Percentiles rank a stretch among this genome's conserved stretches.
Evolutionary conservation across 495 filamentous ascomycete genomes (phyloP).

Genomic region (Xylaria longipes): DNA sequence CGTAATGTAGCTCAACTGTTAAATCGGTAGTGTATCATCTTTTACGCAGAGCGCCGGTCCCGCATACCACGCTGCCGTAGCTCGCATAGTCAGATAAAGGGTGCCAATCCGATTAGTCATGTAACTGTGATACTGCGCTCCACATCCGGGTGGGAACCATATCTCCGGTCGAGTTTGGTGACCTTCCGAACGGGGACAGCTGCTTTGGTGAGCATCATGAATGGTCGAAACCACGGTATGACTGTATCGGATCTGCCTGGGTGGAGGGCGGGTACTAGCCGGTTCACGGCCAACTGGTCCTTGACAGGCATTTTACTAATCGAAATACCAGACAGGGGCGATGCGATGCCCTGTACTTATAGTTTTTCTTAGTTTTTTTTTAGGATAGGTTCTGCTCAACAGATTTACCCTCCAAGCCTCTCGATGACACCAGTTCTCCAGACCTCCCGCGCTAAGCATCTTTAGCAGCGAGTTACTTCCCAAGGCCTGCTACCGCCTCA

Average conservation of each 20-base stretch:
- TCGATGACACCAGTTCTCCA: background rate
- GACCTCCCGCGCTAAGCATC: background rate
- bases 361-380: too few relatives aligned
- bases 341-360: background rate
- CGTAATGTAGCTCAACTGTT: background rate
- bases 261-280: background rate
- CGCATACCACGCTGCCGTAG: background rate
- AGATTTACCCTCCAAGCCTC: background rate
- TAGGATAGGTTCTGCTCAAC: background rate
- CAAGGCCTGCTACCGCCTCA: background rate
- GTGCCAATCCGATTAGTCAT: background rate
- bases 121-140: background rate
- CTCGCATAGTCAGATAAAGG: background rate
- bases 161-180: background rate
- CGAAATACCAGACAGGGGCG: background rate
- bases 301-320: slow-evolving; percentile 10
- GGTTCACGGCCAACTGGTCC: background rate
- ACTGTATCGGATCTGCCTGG: background rate
- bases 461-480: background rate
- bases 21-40: background rate
- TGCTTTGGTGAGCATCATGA: background rate
- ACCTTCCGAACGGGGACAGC: slow-evolving; percentile 10
- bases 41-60: background rate
- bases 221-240: background rate
- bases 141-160: background rate